Percentiles rank a stretch among this genome's conserved stretches.
These are phyloP conservation scores for Apiotrichum sp. DNA, from an alignment of 1,284 basidiomycete species.

Conservation along the genomic window DNA sequence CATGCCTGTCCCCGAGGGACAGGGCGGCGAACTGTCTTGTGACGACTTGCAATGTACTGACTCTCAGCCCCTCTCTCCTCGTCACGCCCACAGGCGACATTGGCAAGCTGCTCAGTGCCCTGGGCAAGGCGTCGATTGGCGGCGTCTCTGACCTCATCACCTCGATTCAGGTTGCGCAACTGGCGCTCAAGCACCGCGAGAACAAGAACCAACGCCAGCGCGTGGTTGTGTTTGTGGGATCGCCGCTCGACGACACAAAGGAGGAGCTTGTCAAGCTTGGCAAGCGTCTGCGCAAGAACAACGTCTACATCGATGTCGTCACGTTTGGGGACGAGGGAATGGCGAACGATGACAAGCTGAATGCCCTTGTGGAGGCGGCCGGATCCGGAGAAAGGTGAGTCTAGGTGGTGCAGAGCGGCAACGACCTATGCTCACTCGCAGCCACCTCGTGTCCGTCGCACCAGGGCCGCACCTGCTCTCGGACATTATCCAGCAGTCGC, in stretches of 20 bases:
- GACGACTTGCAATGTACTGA: neutral
- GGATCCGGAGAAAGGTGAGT: constrained; percentile 44
- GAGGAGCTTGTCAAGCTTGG: constrained; percentile 77
- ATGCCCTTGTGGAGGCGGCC: constrained; percentile 46
- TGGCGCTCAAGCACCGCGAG: constrained; percentile 94
- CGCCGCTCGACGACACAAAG: constrained; percentile 68
- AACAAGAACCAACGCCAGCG: constrained; percentile 97
- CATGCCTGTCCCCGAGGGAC: too few relatives aligned
- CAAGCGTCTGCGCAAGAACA: constrained; percentile 99
- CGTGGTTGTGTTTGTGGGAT: constrained; percentile 87
- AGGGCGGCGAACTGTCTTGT: too few relatives aligned
- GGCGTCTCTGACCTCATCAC: constrained; percentile 80
- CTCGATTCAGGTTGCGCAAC: constrained; percentile 85
- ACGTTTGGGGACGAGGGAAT: constrained; percentile 57
- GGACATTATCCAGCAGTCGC: constrained; percentile 72
- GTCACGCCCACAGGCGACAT: constrained; percentile 93
- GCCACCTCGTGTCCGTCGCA: constrained; percentile 72
- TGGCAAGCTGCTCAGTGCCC: constrained; percentile 77
- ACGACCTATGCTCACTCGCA: constrained; percentile 10
- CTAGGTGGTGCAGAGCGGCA: too few relatives aligned
- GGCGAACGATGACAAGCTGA: constrained; percentile 44
- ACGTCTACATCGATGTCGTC: constrained; percentile 89
- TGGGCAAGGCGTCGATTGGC: constrained; percentile 69
- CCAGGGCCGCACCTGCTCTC: constrained; percentile 74
- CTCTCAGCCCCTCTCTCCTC: constrained; percentile 77